Base-by-base conservation (phyloP, 1,139 yeast species). In the Insectozyma bohioensis region DNA sequence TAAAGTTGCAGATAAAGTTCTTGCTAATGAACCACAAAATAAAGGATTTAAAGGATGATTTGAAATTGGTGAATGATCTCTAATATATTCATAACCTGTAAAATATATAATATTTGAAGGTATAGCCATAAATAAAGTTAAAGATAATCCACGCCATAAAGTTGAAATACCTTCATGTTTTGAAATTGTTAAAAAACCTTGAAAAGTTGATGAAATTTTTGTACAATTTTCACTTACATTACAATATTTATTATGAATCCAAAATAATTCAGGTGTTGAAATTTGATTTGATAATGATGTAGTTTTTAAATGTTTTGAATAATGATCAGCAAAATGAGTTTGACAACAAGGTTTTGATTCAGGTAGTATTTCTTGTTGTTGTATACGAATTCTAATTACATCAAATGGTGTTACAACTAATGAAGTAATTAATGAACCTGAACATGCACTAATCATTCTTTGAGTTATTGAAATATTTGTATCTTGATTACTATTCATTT, bases 81-180 rank as follows among this genome's bases (percentile, higher is more conserved):
- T 63, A 29, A 90, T 64, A 41, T 83, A 75, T 48, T 92, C 99
- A 54, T 92, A 92, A 0, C 97, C 96, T 3, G 95, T 85, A 60
- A 88, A 92, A 54, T 92, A 94, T 6, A 92, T 92, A 37, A 92
- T 85, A 49, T 90, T 92, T 1, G 97, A 77, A 0, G 99, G 99
- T 0, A 90, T 67, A 0, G 97, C 87, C 95, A 92, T 94, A 14
- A 87, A 44, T 18, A 92, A 61, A 0, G 95, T 87, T 18, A 92
- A 58, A 0, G 94, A 76, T 21, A 94, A 71, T 0, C 98, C 98
- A 31, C 98, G 65, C 95, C 97, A 92, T 13, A 94, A 65, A 0
- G 96, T 82, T 1, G 70, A 38, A 0, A 78, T 22, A 0, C 98
- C 98, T 57, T 92, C 98, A 27, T 74, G 67, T 20, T 69, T 63